Percentiles rank a stretch among this genome's conserved stretches.
Conservation (phyloP, 2,329 filamentous ascomycete species). For the Teratosphaeria gauchensis region DNA sequence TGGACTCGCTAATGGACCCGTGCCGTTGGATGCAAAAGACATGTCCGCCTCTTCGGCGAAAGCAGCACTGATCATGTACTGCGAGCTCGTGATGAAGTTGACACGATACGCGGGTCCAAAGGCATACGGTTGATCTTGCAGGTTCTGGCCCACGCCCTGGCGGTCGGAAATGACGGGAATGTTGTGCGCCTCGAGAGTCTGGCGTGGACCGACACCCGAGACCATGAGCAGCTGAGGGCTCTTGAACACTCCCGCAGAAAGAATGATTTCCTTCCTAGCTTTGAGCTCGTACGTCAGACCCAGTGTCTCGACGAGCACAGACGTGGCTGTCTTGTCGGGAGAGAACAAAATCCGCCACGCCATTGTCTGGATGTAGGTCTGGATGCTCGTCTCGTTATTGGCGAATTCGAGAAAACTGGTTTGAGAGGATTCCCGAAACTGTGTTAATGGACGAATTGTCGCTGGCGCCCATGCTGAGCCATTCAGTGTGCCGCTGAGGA, state of each 20-base stretch:
- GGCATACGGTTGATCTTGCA: slow-evolving; percentile 45
- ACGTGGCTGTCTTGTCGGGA: slow-evolving; percentile 19
- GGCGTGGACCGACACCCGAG: slow-evolving; percentile 48
- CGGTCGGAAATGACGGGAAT: slow-evolving; percentile 48
- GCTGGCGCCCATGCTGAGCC: slow-evolving; percentile 9
- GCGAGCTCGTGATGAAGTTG: slow-evolving; percentile 44
- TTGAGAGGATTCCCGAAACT: slow-evolving; percentile 15
- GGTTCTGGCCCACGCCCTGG: slow-evolving; percentile 53
- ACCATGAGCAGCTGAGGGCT: slow-evolving; percentile 57
- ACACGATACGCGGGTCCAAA: slow-evolving; percentile 21
- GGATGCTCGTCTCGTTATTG: slow-evolving; percentile 17
- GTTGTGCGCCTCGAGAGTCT: slow-evolving; percentile 41
- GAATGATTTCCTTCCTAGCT: slow-evolving; percentile 38
- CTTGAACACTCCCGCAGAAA: slow-evolving; percentile 49
- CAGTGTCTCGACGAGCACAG: slow-evolving; percentile 18
- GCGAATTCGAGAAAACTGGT: slow-evolving; percentile 21
- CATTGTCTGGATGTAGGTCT: slow-evolving; percentile 25
- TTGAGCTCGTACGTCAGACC: slow-evolving; percentile 12
- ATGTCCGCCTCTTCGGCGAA: slow-evolving; percentile 20
- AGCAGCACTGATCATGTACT: slow-evolving; percentile 27
- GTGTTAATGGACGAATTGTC: slow-evolving; percentile 19
- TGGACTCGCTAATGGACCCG: slow-evolving; percentile 35
- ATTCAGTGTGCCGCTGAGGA: slow-evolving; percentile 18
- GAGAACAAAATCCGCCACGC: slow-evolving; percentile 26
- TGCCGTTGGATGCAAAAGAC: slow-evolving; percentile 31